A percentile compares a stretch with the other conserved stretches of the same genome.
phyloP scores from a whole-genome alignment of 306 rosid genomes.

The Malus sieversii region DNA sequence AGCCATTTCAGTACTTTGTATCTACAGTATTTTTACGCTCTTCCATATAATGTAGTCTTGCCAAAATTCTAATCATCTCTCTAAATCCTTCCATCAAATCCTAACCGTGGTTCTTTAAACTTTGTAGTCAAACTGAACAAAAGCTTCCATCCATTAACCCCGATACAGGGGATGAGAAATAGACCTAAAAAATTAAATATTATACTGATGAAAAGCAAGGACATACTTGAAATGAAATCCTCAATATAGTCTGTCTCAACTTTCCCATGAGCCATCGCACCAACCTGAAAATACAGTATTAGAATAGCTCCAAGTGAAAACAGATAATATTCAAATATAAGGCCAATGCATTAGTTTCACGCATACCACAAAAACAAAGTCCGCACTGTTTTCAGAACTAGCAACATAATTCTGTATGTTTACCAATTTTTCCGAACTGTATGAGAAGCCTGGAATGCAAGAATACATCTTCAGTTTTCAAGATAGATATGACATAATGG shows the following conservation, averaged over 20 bases:
- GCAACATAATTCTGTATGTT: conserved; percentile 38
- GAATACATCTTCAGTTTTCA: background rate
- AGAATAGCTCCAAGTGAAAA: background rate
- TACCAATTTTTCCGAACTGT: conserved; percentile 66
- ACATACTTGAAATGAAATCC: conserved; percentile 66
- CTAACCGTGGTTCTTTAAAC: background rate
- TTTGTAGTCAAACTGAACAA: background rate
- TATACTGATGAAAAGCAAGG: background rate
- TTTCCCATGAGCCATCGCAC: conserved; percentile 91
- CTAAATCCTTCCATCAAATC: background rate
- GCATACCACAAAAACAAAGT: conserved; percentile 83
- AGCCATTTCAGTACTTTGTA: background rate
- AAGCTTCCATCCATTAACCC: background rate
- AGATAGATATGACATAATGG: background rate
- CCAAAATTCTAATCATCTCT: background rate
- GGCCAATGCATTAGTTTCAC: background rate
- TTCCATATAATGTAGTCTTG: background rate
- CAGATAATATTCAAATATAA: background rate
- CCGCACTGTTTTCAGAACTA: conserved; percentile 14
- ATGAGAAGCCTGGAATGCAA: conserved; percentile 50
- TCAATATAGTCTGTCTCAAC: conserved; percentile 66
- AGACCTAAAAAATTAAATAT: background rate
- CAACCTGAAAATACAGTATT: conserved; percentile 45
- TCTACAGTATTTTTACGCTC: background rate
- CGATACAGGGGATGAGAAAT: background rate